Conservation (phyloP, 1,139 yeast species). For the Hanseniaspora uvarum region DNA sequence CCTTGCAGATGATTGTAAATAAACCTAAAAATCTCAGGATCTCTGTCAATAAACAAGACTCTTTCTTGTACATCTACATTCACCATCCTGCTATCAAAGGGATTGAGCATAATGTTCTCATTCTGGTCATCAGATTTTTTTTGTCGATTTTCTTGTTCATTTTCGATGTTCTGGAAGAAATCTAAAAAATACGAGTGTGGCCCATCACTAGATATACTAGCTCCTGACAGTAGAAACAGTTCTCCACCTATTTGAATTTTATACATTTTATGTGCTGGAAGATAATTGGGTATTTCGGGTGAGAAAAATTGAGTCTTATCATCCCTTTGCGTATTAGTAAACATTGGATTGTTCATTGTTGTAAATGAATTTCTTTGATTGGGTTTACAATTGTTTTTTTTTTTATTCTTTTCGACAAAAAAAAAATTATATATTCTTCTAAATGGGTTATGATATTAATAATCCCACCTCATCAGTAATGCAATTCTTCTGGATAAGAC, state of each 20-base stretch:
- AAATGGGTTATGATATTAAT: no score
- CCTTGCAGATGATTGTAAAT: conserved; percentile 71
- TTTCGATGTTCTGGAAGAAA: conserved; percentile 31
- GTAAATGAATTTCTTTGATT: neutral
- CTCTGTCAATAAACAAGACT: conserved; percentile 63
- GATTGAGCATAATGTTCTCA: neutral
- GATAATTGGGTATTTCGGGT: conserved; percentile 41
- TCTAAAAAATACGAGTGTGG: conserved; percentile 41
- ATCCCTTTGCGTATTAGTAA: neutral
- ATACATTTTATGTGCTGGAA: conserved; percentile 53
- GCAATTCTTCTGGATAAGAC: no score
- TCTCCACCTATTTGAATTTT: conserved; percentile 64
- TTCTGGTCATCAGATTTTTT: conserved; percentile 4
- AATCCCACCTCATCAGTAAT: no score
- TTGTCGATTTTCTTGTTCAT: neutral
- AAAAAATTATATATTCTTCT: no score
- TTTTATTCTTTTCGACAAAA: neutral
- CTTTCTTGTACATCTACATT: conserved; percentile 33
- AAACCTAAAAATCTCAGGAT: conserved; percentile 57
- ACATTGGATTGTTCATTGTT: neutral
- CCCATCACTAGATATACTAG: conserved; percentile 71
- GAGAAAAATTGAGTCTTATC: conserved; percentile 1
- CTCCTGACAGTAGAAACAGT: conserved; percentile 56
- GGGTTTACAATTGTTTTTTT: neutral
- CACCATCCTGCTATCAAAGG: neutral